Evolutionary conservation across 805 yeast species (phyloP), one percentile per base, ranked within the genome.

Genomic region (Pichia rugopelliculosa): DNA sequence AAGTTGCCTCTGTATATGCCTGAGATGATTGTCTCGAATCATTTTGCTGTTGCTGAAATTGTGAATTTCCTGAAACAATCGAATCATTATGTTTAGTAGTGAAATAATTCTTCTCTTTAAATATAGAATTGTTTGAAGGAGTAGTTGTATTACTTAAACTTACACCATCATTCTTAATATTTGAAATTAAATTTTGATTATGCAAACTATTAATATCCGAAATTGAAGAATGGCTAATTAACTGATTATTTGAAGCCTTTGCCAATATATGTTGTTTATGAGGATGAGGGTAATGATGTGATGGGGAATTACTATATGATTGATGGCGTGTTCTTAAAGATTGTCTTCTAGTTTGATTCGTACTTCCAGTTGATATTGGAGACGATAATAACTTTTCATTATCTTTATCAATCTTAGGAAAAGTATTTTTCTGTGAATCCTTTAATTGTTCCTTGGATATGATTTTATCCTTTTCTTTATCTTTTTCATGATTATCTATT

Each of bases 11-110:
- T 1, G 55, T 49, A 12, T 37, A 30, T 12, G 53, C 48, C 36
- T 54, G 51, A 9, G 56, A 53, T 9, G 50, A 44, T 33, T 53
- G 56, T 22, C 56, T 50, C 17, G 53, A 53, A 17, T 33, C 40
- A 10, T n/a, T n/a, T n/a, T 18, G 22, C 6, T 15, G 21, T 11
- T 34, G 47, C 12, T 17, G 34, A 4, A 11, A 20, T 3, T 30
- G 26, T 10, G 46, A 33, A 15, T 26, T 37, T 2, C 41, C 38
- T 11, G 53, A 46, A 9, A 39, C 21, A 4, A 43, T 10, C 3
- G 52, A 48, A n/a, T 45, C 44, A 30, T 30, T 15, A 13, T 42
- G 44, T 27, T 44, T 47, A 3, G 49, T 23, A 3, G 33, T 24
- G 20, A 47, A 48, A 27, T 34, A 37, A n/a, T 41, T 46, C 12